These are phyloP conservation scores for Tricholoma saponaceum DNA, from an alignment of 768 basidiomycete species.

Conservation along the genomic window DNA sequence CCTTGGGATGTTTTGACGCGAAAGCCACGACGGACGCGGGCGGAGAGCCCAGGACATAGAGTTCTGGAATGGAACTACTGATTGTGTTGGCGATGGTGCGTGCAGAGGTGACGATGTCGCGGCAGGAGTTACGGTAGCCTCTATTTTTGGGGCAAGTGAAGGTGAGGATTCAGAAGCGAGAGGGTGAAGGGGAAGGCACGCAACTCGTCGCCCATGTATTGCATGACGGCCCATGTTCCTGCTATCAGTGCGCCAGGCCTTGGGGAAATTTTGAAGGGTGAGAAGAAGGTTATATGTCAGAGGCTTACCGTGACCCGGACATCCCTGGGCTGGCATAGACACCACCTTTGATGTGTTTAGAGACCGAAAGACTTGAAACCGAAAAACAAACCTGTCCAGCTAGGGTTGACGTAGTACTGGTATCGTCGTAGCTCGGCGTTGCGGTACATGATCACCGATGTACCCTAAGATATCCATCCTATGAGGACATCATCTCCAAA, in stretches of 20 bases:
- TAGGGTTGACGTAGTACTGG: constrained; percentile 84
- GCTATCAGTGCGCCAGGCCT: constrained; percentile 93
- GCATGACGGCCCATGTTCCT: constrained; percentile 95
- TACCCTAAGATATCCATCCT: constrained; percentile 53
- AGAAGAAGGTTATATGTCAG: neutral
- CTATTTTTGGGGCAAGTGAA: constrained; percentile 31
- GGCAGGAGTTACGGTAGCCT: constrained; percentile 86
- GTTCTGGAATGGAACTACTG: constrained; percentile 65
- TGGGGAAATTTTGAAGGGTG: neutral
- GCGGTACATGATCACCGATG: constrained; percentile 95
- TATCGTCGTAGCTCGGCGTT: constrained; percentile 67
- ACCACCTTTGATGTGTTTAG: constrained; percentile 49
- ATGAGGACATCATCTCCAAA: constrained; percentile 1
- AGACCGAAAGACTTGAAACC: neutral
- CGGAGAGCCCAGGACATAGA: constrained; percentile 88
- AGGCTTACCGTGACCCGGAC: constrained; percentile 78
- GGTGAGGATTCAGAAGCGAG: constrained; percentile 2
- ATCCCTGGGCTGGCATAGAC: constrained; percentile 89
- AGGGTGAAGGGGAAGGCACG: constrained; percentile 21
- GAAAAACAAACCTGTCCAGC: constrained; percentile 61
- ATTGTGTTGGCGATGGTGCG: constrained; percentile 69
- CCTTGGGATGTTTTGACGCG: constrained; percentile 51
- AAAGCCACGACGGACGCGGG: constrained; percentile 91
- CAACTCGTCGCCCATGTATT: constrained; percentile 84
- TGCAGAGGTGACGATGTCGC: constrained; percentile 72